Base-by-base conservation (phyloP, 192 early-diverging fungal species). In the Rhizophagus clarus region DNA sequence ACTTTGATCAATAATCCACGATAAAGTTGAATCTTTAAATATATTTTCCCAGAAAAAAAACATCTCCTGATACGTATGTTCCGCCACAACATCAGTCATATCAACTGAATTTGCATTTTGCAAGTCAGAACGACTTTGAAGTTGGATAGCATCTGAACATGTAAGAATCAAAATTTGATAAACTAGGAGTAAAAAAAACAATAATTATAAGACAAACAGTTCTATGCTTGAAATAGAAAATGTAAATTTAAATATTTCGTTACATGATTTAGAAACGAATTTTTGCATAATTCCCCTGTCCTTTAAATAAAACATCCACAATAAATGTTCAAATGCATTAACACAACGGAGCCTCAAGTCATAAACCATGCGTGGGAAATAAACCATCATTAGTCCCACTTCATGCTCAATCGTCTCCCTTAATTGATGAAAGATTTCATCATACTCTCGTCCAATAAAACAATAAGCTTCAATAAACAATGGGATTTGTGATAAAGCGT, bases 391-490 rank as follows among this genome's bases (percentile, higher is more conserved):
- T 26, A 77, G 74, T 34, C 84, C 83, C 22, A 82, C 78, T 56
- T 88, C 83, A 29, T 83, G 83, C 14, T 83, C 84, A 70, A 89
- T 76, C 10, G 88, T 85, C 3, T 81, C 61, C 67, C 89, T 74
- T 64, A 94, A 74, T 34, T 83, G 80, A 24, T 82, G 49, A 47
- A 87, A 87, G 7, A 91, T 84, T 9, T 73, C 81, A 20, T 88
- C 85, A n/a, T 84, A 82, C 20, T 87, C 86, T 5, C 77, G 74
- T 15, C 83, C 86, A 24, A 94, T 88, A 45, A 81, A 86, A 20
- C 85, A 84, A 63, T 89, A 94, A 0, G 93, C 88, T 78, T 92
- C 83, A 11, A 94, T 84, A 61, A 93, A 92, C 0, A 90, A 85
- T 9, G 92, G 87, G 9, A 90, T 69, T 62, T 89, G 88, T 22